These are phyloP conservation scores for Whalleya microplaca DNA, from an alignment of 2,329 filamentous ascomycete genomes.

Conservation along the genomic window DNA sequence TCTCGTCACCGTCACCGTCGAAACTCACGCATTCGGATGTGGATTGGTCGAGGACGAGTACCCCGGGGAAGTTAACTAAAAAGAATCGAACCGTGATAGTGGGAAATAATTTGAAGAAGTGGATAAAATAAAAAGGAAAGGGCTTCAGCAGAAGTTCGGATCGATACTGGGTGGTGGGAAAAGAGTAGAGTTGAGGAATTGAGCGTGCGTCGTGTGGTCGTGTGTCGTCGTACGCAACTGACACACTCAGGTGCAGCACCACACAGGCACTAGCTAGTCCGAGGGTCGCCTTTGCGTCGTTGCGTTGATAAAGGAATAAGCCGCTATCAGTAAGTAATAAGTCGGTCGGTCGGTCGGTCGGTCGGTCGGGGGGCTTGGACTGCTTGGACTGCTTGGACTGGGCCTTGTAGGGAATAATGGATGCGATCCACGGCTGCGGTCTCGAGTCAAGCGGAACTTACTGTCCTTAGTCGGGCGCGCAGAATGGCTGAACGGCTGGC, in stretches of 20 bases:
- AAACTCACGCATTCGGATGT: slow-evolving; percentile 34
- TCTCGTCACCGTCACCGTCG: slow-evolving; percentile 36
- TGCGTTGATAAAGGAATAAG: not conserved
- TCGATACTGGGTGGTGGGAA: not conserved
- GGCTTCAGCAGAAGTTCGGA: not conserved
- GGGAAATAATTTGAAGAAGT: too few relatives aligned
- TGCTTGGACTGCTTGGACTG: too few relatives aligned
- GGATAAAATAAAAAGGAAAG: not conserved
- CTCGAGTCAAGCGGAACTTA: not conserved
- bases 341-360: not conserved
- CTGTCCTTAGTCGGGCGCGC: too few relatives aligned
- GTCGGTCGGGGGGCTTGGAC: not conserved
- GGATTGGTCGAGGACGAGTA: slow-evolving; percentile 31
- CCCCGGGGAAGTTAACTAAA: slow-evolving; percentile 23
- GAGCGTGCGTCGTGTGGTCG: not conserved
- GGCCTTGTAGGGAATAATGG: too few relatives aligned
- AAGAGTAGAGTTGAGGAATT: not conserved
- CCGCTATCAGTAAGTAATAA: not conserved
- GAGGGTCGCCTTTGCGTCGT: not conserved
- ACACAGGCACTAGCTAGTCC: not conserved
- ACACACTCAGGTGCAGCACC: not conserved
- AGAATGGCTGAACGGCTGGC: too few relatives aligned
- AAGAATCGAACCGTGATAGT: not conserved
- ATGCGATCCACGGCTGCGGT: too few relatives aligned
- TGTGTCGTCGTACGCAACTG: not conserved